These are phyloP conservation scores for Medicago lupulina DNA, from an alignment of 306 rosid species.

Conservation along the genomic window DNA sequence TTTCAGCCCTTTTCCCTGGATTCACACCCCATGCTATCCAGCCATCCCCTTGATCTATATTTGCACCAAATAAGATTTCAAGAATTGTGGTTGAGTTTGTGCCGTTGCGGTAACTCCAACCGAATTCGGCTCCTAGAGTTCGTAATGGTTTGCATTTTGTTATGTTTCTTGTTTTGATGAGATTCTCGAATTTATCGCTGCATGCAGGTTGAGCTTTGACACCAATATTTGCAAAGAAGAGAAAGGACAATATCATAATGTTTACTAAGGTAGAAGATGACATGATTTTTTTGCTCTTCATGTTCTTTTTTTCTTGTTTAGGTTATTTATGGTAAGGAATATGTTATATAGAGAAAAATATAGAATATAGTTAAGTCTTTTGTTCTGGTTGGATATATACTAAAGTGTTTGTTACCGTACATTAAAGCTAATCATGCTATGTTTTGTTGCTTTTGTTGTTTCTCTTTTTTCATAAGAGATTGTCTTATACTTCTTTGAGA, in stretches of 20 bases:
- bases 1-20: slow-evolving; percentile 57
- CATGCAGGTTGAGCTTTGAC: neutral
- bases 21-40: slow-evolving; percentile 95
- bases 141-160: slow-evolving; percentile 57
- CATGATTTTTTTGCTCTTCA: slow-evolving; percentile 36
- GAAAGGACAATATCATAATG: slow-evolving; percentile 30
- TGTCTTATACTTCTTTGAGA: slow-evolving; percentile 35
- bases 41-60: neutral
- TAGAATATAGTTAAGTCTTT: neutral
- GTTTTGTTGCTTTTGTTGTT: neutral
- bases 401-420: neutral
- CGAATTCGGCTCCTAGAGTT: slow-evolving; percentile 67
- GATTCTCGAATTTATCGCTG: neutral
- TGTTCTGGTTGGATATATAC: neutral
- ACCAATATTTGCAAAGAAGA: slow-evolving; percentile 26
- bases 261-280: slow-evolving; percentile 9
- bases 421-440: neutral
- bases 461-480: neutral
- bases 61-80: slow-evolving; percentile 55
- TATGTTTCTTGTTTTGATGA: neutral
- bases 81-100: slow-evolving; percentile 5
- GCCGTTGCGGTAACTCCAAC: slow-evolving; percentile 46
- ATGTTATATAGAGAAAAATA: neutral
- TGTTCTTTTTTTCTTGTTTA: neutral
- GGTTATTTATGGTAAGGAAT: neutral